These are phyloP conservation scores for Leccinum insolens DNA, from an alignment of 1,284 basidiomycete genomes.

Conservation along the genomic window DNA sequence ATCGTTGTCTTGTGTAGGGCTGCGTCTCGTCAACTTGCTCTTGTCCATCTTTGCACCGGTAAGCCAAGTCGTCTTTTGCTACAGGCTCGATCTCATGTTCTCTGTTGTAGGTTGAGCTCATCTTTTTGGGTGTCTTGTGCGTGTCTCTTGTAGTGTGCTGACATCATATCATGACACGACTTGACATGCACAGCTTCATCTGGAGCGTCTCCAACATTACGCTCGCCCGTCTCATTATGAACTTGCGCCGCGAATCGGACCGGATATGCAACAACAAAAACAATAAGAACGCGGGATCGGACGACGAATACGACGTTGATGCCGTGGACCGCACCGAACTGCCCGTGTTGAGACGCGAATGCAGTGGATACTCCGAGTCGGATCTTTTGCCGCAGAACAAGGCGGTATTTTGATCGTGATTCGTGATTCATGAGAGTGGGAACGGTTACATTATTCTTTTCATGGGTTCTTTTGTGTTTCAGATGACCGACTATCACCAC, in stretches of 20 bases:
- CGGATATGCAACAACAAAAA: too few species aligned
- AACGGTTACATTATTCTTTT: too few species aligned
- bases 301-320: too few species aligned
- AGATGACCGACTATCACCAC: not conserved
- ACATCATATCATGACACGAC: not conserved
- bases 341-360: too few species aligned
- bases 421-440: not conserved
- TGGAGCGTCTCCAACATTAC: too few species aligned
- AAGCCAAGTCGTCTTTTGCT: conserved; percentile 9
- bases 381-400: not conserved
- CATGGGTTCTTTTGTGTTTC: not conserved
- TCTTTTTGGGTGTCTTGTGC: conserved; percentile 35
- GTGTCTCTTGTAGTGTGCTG: conserved; percentile 7
- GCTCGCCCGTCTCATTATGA: too few species aligned
- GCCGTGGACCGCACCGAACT: too few species aligned
- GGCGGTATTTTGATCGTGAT: not conserved
- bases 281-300: accelerated
- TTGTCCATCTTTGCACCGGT: conserved; percentile 32
- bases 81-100: not conserved
- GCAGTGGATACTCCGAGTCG: not conserved
- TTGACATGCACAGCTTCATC: too few species aligned
- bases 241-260: too few species aligned
- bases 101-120: conserved; percentile 26
- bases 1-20: conserved; percentile 16
- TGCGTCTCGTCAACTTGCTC: conserved; percentile 36